Conservation (phyloP, 345 rosid species). For the Lumnitzera littorea region DNA sequence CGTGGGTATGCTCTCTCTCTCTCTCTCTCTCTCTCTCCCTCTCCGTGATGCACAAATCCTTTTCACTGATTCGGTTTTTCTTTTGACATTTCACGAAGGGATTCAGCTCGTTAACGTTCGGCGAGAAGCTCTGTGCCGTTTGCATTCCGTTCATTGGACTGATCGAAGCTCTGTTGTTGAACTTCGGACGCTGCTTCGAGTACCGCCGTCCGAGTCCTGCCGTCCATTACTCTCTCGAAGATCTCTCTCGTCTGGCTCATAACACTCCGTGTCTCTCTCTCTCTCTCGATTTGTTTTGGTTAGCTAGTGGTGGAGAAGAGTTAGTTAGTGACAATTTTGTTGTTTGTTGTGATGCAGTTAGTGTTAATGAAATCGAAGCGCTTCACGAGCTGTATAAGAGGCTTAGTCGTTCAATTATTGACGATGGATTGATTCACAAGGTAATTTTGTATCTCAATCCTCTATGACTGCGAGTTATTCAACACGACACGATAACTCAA, state of each 20-base stretch:
- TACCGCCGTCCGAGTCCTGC: slow-evolving; percentile 11
- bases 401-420: slow-evolving; percentile 49
- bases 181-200: slow-evolving; percentile 28
- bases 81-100: slow-evolving; percentile 1
- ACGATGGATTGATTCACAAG: slow-evolving; percentile 61
- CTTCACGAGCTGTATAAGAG: slow-evolving; percentile 49
- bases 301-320: neutral
- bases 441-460: slow-evolving; percentile 10
- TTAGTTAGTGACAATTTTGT: neutral
- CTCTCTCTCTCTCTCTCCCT: too few species aligned
- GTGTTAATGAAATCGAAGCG: slow-evolving; percentile 59
- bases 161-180: slow-evolving; percentile 16
- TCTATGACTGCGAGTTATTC: too few species aligned
- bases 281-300: neutral
- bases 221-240: slow-evolving; percentile 18
- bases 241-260: slow-evolving; percentile 26
- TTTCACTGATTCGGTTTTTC: too few species aligned
- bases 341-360: slow-evolving; percentile 30
- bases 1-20: too few species aligned
- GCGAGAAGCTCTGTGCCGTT: slow-evolving; percentile 25
- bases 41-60: too few species aligned
- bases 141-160: slow-evolving; percentile 21
- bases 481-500: too few species aligned
- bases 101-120: slow-evolving; percentile 20
- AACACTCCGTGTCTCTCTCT: slow-evolving; percentile 15